A percentile compares a stretch with the other conserved stretches of the same genome.
phyloP scores from a whole-genome alignment of 2,329 filamentous ascomycete genomes.

The Fusarium brevicatenulatum region DNA sequence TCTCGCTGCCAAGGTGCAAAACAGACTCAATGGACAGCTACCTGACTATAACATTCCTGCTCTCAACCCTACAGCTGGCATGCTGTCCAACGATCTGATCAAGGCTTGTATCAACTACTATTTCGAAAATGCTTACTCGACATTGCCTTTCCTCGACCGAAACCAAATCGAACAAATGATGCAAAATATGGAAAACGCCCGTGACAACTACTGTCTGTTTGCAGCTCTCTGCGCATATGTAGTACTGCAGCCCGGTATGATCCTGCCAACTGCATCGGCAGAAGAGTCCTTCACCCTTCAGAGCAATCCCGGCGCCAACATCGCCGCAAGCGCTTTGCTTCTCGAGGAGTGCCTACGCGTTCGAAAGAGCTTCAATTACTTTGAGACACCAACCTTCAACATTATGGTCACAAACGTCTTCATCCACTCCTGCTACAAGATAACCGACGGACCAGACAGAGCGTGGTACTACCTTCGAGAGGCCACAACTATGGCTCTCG shows the following conservation, averaged over 20 bases:
- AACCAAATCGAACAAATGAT: conserved; percentile 67
- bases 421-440: conserved; percentile 72
- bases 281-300: conserved; percentile 66
- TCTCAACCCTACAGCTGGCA: conserved; percentile 66
- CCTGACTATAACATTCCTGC: conserved; percentile 57
- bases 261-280: conserved; percentile 55
- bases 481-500: conserved; percentile 74
- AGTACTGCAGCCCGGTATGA: conserved; percentile 75
- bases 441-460: conserved; percentile 58
- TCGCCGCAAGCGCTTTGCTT: conserved; percentile 72
- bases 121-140: conserved; percentile 73
- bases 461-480: conserved; percentile 85
- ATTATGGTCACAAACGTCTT: conserved; percentile 81
- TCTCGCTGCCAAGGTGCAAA: conserved; percentile 69
- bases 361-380: conserved; percentile 70
- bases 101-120: conserved; percentile 75
- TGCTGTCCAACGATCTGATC: conserved; percentile 70
- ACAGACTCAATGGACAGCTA: conserved; percentile 64
- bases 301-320: conserved; percentile 66
- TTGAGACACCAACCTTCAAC: conserved; percentile 65
- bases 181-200: conserved; percentile 69
- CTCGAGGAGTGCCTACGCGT: conserved; percentile 75
- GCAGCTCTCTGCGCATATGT: conserved; percentile 74
- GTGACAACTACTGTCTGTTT: conserved; percentile 72
- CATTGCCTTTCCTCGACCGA: conserved; percentile 70